Percentiles rank a stretch among this genome's conserved stretches.
phyloP scores from a whole-genome alignment of 2,329 filamentous ascomycete genomes.

The Pseudogymnoascus sp. region DNA sequence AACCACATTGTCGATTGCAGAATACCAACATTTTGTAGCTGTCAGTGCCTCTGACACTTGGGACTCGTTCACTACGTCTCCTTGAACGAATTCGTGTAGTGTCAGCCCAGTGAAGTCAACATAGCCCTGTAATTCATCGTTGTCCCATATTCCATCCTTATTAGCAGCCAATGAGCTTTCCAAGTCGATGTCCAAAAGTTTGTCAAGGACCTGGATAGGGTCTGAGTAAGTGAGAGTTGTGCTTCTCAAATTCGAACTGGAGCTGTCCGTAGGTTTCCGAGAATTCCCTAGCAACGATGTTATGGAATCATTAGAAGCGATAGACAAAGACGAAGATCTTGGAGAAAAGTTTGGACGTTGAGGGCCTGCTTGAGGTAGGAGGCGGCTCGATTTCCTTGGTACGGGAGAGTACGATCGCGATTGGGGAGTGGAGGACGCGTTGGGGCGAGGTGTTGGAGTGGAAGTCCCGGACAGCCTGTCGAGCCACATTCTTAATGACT shows the following conservation, averaged over 20 bases:
- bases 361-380: slow-evolving; percentile 61
- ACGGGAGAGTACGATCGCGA: slow-evolving; percentile 67
- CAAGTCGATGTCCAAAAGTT: slow-evolving; percentile 23
- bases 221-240: slow-evolving; percentile 51
- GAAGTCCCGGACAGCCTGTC: slow-evolving; percentile 74
- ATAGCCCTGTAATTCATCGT: slow-evolving; percentile 36
- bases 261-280: slow-evolving; percentile 62
- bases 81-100: slow-evolving; percentile 49
- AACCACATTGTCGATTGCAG: slow-evolving; percentile 9
- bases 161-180: not conserved
- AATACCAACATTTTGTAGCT: slow-evolving; percentile 62
- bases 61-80: slow-evolving; percentile 11
- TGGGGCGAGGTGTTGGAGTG: slow-evolving; percentile 44
- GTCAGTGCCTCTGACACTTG: slow-evolving; percentile 49
- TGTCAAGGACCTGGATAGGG: slow-evolving; percentile 62
- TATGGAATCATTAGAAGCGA: slow-evolving; percentile 70
- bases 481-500: slow-evolving; percentile 68
- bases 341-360: slow-evolving; percentile 62
- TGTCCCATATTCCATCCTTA: slow-evolving; percentile 31
- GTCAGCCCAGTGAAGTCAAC: slow-evolving; percentile 76
- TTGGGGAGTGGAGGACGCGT: slow-evolving; percentile 46
- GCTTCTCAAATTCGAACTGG: slow-evolving; percentile 55
- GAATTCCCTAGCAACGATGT: slow-evolving; percentile 63
- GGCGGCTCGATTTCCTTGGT: slow-evolving; percentile 58
- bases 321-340: slow-evolving; percentile 69